Evolutionary conservation across 768 basidiomycete species (phyloP).

Genomic region (Phlebiopsis flavidoalba): DNA sequence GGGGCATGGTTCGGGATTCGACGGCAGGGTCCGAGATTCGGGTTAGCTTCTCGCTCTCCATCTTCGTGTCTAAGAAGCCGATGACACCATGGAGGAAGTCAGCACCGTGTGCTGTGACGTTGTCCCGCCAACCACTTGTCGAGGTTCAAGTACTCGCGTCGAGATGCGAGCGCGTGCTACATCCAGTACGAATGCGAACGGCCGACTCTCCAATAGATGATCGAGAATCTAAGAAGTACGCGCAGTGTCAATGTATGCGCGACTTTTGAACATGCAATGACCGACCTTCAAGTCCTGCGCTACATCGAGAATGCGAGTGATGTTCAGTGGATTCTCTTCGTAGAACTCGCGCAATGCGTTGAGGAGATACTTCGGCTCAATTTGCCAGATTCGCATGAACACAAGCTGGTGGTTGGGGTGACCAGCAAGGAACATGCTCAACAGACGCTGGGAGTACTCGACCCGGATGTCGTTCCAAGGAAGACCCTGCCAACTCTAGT

Average conservation of each 20-base stretch:
- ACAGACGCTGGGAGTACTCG: constrained; percentile 81
- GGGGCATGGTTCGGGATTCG: constrained; percentile 77
- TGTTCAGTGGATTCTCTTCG: constrained; percentile 86
- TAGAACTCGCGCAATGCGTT: constrained; percentile 90
- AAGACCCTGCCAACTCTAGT: constrained; percentile 45
- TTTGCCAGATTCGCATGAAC: constrained; percentile 95
- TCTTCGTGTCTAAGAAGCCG: constrained; percentile 87
- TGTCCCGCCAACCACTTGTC: constrained; percentile 96
- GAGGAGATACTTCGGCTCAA: constrained; percentile 80
- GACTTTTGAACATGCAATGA: background rate
- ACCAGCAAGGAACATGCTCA: constrained; percentile 86
- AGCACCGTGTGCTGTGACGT: constrained; percentile 73
- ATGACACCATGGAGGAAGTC: constrained; percentile 88
- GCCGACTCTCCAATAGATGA: constrained; percentile 83
- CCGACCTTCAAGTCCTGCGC: constrained; percentile 90
- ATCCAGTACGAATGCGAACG: constrained; percentile 88
- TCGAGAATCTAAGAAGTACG: constrained; percentile 71
- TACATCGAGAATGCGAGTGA: constrained; percentile 91
- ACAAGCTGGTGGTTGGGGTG: constrained; percentile 95
- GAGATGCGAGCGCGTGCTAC: constrained; percentile 90
- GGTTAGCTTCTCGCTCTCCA: constrained; percentile 79
- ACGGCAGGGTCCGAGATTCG: constrained; percentile 72
- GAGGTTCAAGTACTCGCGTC: constrained; percentile 89
- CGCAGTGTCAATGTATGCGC: background rate
- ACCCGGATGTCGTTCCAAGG: constrained; percentile 84